These are phyloP conservation scores for Vitis rotundifolia DNA, from an alignment of 164 flowering plant genomes.

Conservation along the genomic window DNA sequence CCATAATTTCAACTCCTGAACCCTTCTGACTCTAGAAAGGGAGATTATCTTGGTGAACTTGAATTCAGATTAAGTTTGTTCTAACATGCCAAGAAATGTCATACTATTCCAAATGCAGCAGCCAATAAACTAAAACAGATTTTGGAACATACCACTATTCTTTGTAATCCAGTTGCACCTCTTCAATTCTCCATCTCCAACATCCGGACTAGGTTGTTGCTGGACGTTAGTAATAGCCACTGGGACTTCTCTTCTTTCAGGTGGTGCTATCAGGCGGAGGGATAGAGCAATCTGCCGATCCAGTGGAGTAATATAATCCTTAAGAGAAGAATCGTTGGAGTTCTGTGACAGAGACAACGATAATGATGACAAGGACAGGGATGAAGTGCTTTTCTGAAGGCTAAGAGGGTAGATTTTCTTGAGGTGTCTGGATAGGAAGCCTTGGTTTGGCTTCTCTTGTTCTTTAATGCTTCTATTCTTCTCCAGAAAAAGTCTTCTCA, in stretches of 20 bases:
- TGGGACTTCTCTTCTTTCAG: slow-evolving; percentile 29
- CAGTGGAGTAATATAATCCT: slow-evolving; percentile 34
- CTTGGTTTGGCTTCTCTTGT: slow-evolving; percentile 44
- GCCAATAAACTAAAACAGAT: background rate
- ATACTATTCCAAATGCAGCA: background rate
- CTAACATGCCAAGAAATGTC: background rate
- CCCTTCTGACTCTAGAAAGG: background rate
- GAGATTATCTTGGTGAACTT: background rate
- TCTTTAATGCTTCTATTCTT: slow-evolving; percentile 39
- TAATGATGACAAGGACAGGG: slow-evolving; percentile 58
- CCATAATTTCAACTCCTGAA: no score
- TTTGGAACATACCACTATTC: slow-evolving; percentile 63
- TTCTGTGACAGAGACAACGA: slow-evolving; percentile 61
- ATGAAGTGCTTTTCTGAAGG: slow-evolving; percentile 54
- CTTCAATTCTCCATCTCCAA: slow-evolving; percentile 37
- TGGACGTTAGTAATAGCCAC: slow-evolving; percentile 12
- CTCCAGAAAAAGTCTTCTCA: slow-evolving; percentile 44
- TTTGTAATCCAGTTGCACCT: slow-evolving; percentile 92
- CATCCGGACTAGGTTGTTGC: slow-evolving; percentile 14
- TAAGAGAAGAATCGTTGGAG: slow-evolving; percentile 60
- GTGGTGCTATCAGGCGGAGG: slow-evolving; percentile 24
- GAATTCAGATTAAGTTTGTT: background rate
- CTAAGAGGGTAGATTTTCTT: slow-evolving; percentile 81
- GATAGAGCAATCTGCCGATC: slow-evolving; percentile 39
- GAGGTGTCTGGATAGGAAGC: slow-evolving; percentile 56